These are phyloP conservation scores for Pyracantha coccinea DNA, from an alignment of 331 rosid genomes.

Conservation along the genomic window DNA sequence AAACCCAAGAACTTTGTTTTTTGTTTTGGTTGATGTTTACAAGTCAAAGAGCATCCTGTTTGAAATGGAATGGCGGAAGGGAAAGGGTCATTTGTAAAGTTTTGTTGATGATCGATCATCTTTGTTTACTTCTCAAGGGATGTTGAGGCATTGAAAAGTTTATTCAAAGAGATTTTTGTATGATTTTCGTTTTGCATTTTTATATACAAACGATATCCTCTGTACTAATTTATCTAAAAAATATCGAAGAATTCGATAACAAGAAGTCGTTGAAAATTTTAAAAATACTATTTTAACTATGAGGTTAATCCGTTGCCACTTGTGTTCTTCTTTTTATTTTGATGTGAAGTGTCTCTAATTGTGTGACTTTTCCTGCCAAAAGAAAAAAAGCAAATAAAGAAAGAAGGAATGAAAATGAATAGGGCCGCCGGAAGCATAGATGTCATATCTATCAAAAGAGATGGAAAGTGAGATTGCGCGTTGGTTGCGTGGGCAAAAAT, in stretches of 20 bases:
- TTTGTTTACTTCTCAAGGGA: neutral
- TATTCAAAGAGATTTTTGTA: neutral
- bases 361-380: neutral
- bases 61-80: no score
- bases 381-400: no score
- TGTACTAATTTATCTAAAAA: no score
- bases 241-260: no score
- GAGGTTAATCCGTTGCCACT: no score
- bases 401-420: neutral
- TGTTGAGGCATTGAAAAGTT: constrained; percentile 9
- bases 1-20: neutral
- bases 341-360: neutral
- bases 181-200: no score
- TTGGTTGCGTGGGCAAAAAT: no score
- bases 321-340: neutral
- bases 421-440: neutral
- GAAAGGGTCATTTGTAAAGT: constrained; percentile 8
- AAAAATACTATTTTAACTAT: no score
- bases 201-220: no score
- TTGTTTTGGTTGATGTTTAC: neutral
- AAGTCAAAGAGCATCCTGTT: neutral
- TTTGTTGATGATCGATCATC: constrained; percentile 5
- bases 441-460: neutral
- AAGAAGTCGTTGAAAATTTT: no score
- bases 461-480: neutral